phyloP scores from a whole-genome alignment of 2,329 filamentous ascomycete species.

The Rutstroemia sp. region DNA sequence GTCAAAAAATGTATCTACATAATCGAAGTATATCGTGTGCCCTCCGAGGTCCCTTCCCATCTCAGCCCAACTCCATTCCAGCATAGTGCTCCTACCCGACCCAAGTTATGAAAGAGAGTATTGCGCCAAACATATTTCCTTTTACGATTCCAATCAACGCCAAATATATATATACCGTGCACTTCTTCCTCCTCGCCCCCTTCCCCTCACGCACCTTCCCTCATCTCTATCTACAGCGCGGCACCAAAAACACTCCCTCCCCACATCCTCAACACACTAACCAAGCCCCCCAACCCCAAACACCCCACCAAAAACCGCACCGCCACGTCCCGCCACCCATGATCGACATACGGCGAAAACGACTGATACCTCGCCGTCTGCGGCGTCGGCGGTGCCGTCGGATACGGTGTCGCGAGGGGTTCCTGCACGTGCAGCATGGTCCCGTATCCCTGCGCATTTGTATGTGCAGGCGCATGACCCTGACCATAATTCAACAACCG shows the following conservation, averaged over 20 bases:
- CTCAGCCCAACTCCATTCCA: too few species aligned
- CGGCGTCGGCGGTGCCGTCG: background rate
- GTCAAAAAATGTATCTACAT: too few species aligned
- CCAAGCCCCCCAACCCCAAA: background rate
- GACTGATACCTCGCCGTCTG: slow-evolving; percentile 3
- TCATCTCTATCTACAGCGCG: background rate
- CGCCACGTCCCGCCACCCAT: background rate
- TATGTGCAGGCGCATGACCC: background rate
- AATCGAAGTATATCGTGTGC: too few species aligned
- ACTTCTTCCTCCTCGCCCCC: too few species aligned
- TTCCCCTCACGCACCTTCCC: too few species aligned
- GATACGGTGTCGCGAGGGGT: background rate
- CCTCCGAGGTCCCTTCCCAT: too few species aligned
- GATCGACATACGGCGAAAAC: slow-evolving; percentile 4
- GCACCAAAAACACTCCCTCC: background rate
- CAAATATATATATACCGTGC: too few species aligned
- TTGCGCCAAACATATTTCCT: too few species aligned
- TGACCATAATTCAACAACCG: too few species aligned
- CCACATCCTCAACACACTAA: slow-evolving; percentile 1
- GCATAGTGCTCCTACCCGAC: too few species aligned
- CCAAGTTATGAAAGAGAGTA: too few species aligned
- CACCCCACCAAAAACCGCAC: background rate
- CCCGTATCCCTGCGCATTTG: background rate
- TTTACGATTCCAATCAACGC: too few species aligned
- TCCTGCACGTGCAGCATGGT: background rate